Base-by-base conservation (phyloP, 1,284 basidiomycete species). In the Veloboletus limbatus region DNA sequence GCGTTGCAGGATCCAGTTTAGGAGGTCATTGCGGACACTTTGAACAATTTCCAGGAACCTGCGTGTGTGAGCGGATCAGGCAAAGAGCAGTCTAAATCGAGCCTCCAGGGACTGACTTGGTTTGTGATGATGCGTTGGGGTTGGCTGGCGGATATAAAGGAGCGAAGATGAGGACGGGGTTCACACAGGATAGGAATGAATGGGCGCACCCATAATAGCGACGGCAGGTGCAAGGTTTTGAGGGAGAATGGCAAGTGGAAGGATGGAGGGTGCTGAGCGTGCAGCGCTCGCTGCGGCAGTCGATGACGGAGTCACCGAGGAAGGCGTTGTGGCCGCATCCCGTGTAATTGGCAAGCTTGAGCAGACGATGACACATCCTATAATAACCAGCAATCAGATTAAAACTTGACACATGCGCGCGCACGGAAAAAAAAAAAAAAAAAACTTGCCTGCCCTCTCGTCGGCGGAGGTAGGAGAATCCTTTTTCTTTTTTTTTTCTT, bases 381-480 rank as follows among this genome's bases (percentile, higher is more conserved):
- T 20, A n/a, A n/a, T 24, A 45, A n/a, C 3, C 8, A 20, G 27
- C 20, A 10, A 26, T 20, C 11, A 39, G 28, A 43, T 44, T 32
- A 11, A 25, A 40, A 38, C 25, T 10, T 16, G 33, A 33, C 40
- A 43, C 25, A 35, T 35, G 35, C 27, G 28, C 37, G 26, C 17
- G n/a, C n/a, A n/a, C n/a, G n/a, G n/a, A n/a, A n/a, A n/a, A n/a
- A n/a, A n/a, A n/a, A n/a, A n/a, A n/a, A n/a, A 26, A 24, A 45
- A 38, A 34, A 40, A 60, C 58, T 45, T 43, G 57, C 54, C 64
- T 58, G 65, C 70, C 62, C 61, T 58, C 53, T 65, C 56, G 74
- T 80, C 81, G 81, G 81, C 81, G 81, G 81, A 82, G 77, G 78
- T 82, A 84, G 74, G 78, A 67, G 62, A 50, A 53, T 52, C 54